Base-by-base conservation (phyloP, 2,329 filamentous ascomycete genomes). In the Diaporthe citri region DNA sequence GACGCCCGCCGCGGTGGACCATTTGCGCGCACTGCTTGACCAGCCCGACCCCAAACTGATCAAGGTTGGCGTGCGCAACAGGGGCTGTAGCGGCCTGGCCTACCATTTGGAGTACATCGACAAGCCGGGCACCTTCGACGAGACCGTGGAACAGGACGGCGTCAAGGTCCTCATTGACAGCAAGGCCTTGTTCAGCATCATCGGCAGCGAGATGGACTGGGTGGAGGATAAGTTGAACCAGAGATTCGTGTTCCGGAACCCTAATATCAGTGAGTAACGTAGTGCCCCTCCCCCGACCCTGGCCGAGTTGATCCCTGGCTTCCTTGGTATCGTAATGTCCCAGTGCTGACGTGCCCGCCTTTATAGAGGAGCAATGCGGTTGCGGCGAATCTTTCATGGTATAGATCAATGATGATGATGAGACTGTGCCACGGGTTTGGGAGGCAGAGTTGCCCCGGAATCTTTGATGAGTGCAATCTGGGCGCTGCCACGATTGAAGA, bases 141-240 rank as follows among this genome's bases (percentile, higher is more conserved):
- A 99, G 84, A 89, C 93, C 70, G 95, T 99, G 1, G 96, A 97
- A 82, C 97, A 99, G 83, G 97, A 98, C 80, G 97, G 96, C 0
- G 96, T 99, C 74, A 96, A 94, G 85, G 96, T 99, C 46, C 84
- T 98, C 82, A 97, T 99, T 74, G 97, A 99, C 84, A 97, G 95
- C 88, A 98, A 98, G 87, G 97, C 97, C 56, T 87, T 99, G 67
- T 96, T 99, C 83, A 98, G 96, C 84, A 98, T 99, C 72, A 98
- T 99, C 80, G 97, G 97, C 7, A 98, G 94, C 82, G 96, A 98
- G 86, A 99, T 99, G 97, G 97, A 99, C 82, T 99, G 96, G 96
- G 89, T 96, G 15, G 96, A 98, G 85, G 97, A 98, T 80, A 98
- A 97, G 87, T 86, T 99, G 78, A 97, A 93, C 83, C 91, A 96